phyloP scores from a whole-genome alignment of 345 rosid genomes.

The Linum trigynum region DNA sequence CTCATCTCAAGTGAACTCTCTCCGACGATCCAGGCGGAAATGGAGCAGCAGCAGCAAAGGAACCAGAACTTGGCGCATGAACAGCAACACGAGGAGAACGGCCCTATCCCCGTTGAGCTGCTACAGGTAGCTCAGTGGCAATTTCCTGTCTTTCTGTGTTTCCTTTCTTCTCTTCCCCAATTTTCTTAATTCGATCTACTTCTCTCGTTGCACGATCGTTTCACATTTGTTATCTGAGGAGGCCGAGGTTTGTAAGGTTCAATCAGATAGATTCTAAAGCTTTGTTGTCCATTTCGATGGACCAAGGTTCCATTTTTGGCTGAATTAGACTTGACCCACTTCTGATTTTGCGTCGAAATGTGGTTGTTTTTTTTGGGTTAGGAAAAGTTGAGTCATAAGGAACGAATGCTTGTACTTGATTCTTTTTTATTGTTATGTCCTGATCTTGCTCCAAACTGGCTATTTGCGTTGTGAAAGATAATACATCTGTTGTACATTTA shows the following conservation, averaged over 20 bases:
- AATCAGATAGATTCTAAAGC: not conserved
- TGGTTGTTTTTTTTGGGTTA: not conserved
- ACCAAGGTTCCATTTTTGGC: not conserved
- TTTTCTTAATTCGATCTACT: not conserved
- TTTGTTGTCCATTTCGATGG: not conserved
- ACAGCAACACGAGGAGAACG: conserved; percentile 29
- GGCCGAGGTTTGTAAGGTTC: not conserved
- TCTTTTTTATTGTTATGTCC: no score
- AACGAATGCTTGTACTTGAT: not conserved
- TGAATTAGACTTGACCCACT: not conserved
- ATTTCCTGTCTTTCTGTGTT: not conserved
- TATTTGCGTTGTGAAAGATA: not conserved
- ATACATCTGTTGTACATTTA: no score
- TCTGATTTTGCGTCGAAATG: not conserved
- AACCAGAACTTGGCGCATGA: conserved; percentile 12
- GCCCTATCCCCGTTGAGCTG: conserved; percentile 52
- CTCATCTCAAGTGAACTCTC: not conserved
- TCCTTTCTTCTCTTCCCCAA: not conserved
- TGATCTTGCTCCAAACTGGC: not conserved
- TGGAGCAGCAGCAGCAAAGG: conserved; percentile 45
- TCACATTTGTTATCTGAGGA: not conserved
- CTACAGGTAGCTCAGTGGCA: conserved; percentile 32
- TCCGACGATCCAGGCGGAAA: not conserved
- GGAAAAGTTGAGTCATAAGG: no score
- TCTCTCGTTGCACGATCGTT: not conserved